Base-by-base conservation (phyloP, 23 red algal species). In the Gracilariopsis chorda region DNA sequence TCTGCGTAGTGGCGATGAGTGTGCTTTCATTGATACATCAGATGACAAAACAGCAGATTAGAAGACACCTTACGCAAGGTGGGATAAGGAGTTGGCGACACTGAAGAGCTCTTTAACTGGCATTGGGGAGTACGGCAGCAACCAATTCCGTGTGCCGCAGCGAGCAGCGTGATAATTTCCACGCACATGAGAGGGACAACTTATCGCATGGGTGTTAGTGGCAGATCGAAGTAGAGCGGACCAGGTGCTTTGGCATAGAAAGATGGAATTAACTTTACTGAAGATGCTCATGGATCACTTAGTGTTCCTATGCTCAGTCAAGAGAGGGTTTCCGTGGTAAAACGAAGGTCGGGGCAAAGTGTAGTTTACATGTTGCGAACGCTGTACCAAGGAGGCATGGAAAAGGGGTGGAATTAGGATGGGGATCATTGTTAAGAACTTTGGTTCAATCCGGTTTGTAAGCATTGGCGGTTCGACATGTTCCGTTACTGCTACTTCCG, bases 61-160 rank as follows among this genome's bases (percentile, higher is more conserved):
- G 0, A 57, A 68, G 14, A 32, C 21, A 2, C 56, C 13, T n/a
- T 25, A 13, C 13, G 12, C 19, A 25, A 68, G 20, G 32, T 65
- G 33, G 5, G 69, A 65, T 7, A 8, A 57, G 0, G 80, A 21
- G 17, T 28, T 85, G 2, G 24, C 52, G 0, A 37, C 36, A 4
- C 6, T 85, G 3, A 35, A 85, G 60, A 65, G 30, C 25, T 70
- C 52, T 33, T n/a, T 68, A 3, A 85, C 53, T 19, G 80, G 80
- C 20, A 68, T 85, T 21, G 33, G 33, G 25, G 80, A 85, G 60
- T 85, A 85, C 36, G 21, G 5, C 5, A 57, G 56, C 4, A 7
- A 65, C 10, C 56, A 65, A 19, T 85, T 85, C 41, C 23, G 33
- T 0, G 9, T 5, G 10, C 28, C 29, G 13, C 52, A 70, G 11